Percentiles rank a stretch among this genome's conserved stretches.
These are phyloP conservation scores for Scheffersomyces coipomensis DNA, from an alignment of 805 yeast genomes.

Conservation along the genomic window DNA sequence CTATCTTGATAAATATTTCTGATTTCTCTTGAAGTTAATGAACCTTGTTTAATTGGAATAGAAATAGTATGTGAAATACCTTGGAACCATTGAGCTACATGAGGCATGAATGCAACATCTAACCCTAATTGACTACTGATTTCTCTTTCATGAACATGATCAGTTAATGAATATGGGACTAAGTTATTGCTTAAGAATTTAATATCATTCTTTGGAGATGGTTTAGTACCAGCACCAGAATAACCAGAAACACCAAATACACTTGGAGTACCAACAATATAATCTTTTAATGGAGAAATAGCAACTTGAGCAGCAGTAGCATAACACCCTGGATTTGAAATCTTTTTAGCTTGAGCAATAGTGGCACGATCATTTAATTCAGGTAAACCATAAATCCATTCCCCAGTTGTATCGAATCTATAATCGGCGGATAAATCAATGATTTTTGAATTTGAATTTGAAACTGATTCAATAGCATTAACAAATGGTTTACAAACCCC, in stretches of 20 bases:
- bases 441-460: conserved; percentile 70
- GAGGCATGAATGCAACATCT: conserved; percentile 89
- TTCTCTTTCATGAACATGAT: conserved; percentile 95
- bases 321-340: conserved; percentile 97
- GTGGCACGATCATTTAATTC: conserved; percentile 72
- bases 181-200: conserved; percentile 73
- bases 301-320: conserved; percentile 98
- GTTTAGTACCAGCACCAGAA: conserved; percentile 99
- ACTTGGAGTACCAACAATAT: conserved; percentile 70
- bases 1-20: conserved; percentile 84
- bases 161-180: conserved; percentile 93
- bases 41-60: conserved; percentile 71
- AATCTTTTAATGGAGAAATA: conserved; percentile 78
- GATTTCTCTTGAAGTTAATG: conserved; percentile 76
- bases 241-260: conserved; percentile 97
- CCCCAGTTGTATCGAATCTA: conserved; percentile 83
- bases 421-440: conserved; percentile 94
- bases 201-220: conserved; percentile 91
- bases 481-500: conserved; percentile 93
- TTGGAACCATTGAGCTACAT: conserved; percentile 99
- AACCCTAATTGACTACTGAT: conserved; percentile 77
- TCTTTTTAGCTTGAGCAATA: conserved; percentile 71
- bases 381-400: conserved; percentile 95
- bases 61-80: conserved; percentile 93
- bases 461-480: conserved; percentile 69